These are phyloP conservation scores for Cladosporium sp. DNA, from an alignment of 2,329 filamentous ascomycete genomes.

Conservation along the genomic window DNA sequence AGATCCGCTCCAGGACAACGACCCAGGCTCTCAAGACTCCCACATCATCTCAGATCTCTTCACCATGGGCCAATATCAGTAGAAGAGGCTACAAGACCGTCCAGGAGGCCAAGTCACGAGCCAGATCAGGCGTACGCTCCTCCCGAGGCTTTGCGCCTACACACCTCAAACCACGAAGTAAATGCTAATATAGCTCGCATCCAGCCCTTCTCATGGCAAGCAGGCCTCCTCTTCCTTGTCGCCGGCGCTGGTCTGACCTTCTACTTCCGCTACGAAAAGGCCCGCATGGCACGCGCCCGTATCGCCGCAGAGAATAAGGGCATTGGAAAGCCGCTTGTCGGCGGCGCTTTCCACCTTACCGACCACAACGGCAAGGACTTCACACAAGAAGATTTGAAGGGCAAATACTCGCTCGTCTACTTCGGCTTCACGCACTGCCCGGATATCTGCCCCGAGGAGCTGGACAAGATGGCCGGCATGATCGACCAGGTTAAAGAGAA, in stretches of 20 bases:
- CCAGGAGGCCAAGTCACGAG: conserved; percentile 42
- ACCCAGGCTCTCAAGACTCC: conserved; percentile 4
- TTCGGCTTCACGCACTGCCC: conserved; percentile 98
- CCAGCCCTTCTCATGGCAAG: conserved; percentile 90
- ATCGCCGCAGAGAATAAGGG: conserved; percentile 91
- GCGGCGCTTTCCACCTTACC: conserved; percentile 75
- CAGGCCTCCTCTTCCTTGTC: conserved; percentile 76
- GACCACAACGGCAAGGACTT: conserved; percentile 79
- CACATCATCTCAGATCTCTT: conserved; percentile 19
- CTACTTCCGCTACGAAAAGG: conserved; percentile 94
- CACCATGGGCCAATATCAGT: conserved; percentile 18
- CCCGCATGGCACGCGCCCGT: conserved; percentile 80
- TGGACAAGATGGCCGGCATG: conserved; percentile 98
- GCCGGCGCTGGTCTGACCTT: conserved; percentile 74
- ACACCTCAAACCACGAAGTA: conserved; percentile 13
- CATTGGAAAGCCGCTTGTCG: conserved; percentile 87
- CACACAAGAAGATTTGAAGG: conserved; percentile 75
- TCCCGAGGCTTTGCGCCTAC: conserved; percentile 13
- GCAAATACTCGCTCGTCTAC: conserved; percentile 84
- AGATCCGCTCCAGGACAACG: conserved; percentile 23
- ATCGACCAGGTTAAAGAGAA: conserved; percentile 62
- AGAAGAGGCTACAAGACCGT: conserved; percentile 36
- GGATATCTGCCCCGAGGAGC: conserved; percentile 97
- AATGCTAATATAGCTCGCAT: conserved; percentile 1
- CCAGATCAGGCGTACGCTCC: conserved; percentile 41